phyloP scores from a whole-genome alignment of 1,139 yeast species.

The Debaryomyces psychrophilus region DNA sequence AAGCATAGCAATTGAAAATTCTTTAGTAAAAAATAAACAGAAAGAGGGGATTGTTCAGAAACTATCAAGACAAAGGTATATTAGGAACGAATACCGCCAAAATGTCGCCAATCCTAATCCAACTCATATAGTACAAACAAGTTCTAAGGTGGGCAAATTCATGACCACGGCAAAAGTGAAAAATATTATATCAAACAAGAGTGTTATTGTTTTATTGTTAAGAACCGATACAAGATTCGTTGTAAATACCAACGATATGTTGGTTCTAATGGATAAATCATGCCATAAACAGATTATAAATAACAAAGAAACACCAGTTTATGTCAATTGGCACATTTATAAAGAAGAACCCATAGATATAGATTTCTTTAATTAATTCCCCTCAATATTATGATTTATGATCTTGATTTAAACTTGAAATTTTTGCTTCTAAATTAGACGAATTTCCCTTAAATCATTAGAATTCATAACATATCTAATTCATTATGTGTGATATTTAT shows the following conservation, averaged over 20 bases:
- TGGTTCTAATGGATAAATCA: constrained; percentile 8
- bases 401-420: background rate
- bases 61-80: constrained; percentile 11
- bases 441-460: too few relatives aligned
- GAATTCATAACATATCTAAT: too few relatives aligned
- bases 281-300: constrained; percentile 1
- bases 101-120: constrained; percentile 13
- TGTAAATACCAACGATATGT: constrained; percentile 8
- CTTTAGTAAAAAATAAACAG: background rate
- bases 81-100: constrained; percentile 15
- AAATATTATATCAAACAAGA: constrained; percentile 10
- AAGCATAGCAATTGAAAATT: constrained; percentile 3
- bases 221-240: constrained; percentile 23
- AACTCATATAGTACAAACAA: constrained; percentile 20
- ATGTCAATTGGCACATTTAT: constrained; percentile 12
- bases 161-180: constrained; percentile 20
- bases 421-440: too few relatives aligned
- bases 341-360: constrained; percentile 5
- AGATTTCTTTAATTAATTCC: constrained; percentile 13
- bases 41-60: background rate
- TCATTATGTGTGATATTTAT: too few relatives aligned
- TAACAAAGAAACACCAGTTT: constrained; percentile 5
- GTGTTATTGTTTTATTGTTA: constrained; percentile 18
- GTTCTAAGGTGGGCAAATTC: constrained; percentile 25
- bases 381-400: background rate